Evolutionary conservation across 139 green algal species (phyloP), one percentile per base, ranked within the genome.

Genomic region (Mesotaenium endlicherianum): DNA sequence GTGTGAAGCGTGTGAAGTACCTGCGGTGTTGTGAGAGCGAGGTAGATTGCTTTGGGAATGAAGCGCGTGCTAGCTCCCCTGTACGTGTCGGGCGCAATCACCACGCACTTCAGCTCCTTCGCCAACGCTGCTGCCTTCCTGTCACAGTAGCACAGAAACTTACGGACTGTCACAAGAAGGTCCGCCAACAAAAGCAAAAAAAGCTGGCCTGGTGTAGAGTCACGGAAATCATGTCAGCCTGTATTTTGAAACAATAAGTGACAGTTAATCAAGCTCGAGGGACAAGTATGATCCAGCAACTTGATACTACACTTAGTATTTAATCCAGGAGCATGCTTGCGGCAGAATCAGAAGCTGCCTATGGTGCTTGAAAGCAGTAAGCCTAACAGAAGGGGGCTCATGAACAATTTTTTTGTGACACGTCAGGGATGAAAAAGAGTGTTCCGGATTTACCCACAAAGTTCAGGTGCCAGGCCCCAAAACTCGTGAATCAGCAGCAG

Each of bases 31-130:
- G 72, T 26, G 31, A 81, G 42, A 4, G 72, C 72, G 42, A 78
- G 70, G 44, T 64, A 78, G 44, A 78, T 78, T n/a, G 70, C 70
- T 20, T 78, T 78, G 16, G 70, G 70, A 67, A 78, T 75, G 16
- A 75, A 49, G 8, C 42, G 5, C 71, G 72, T 72, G 31, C 30
- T 26, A 38, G 5, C 72, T 5, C 72, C 42, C 53, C 72, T 30
- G 44, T 64, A 78, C 11, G 70, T 78, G 44, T 78, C 72, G 30
- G 40, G 72, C 5, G 42, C 36, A 30, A 75, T 31, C 4, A 75
- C 72, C 20, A 75, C 14, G 8, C 8, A 30, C 50, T 5, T 38
- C 6, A 75, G 26, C 72, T 81, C 72, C 6, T 75, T 38, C 26
- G 72, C 72, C 8, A 81, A 6, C 6, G 40, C 40, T 38, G 20